Conservation (phyloP, 176 grass and related monocot genomes). For the Secale cereale region DNA sequence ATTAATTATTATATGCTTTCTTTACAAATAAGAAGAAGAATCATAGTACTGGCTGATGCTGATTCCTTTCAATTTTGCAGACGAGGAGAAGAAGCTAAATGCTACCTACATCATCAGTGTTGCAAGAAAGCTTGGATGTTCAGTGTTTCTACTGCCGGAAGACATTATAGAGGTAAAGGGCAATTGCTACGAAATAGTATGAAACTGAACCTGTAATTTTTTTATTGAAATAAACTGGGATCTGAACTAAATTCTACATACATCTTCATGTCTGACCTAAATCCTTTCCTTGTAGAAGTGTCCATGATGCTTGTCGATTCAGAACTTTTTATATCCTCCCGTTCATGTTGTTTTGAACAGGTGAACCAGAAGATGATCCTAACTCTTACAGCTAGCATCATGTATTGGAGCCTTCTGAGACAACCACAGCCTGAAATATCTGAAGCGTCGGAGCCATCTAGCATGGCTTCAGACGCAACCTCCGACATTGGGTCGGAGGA, state of each 20-base stretch:
- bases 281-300: not conserved
- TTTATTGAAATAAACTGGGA: not conserved
- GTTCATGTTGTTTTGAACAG: slow-evolving; percentile 43
- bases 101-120: slow-evolving; percentile 96
- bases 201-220: not conserved
- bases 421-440: slow-evolving; percentile 43
- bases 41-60: not conserved
- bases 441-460: slow-evolving; percentile 52
- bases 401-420: slow-evolving; percentile 88
- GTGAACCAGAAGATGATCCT: slow-evolving; percentile 99
- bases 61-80: slow-evolving; percentile 40
- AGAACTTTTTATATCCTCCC: not conserved
- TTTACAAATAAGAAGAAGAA: not conserved
- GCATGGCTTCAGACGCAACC: slow-evolving; percentile 55
- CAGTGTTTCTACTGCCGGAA: slow-evolving; percentile 93
- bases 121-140: slow-evolving; percentile 92
- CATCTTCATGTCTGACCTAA: not conserved
- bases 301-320: not conserved
- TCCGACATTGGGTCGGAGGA: slow-evolving; percentile 77
- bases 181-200: slow-evolving; percentile 14
- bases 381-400: slow-evolving; percentile 90
- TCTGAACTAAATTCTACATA: not conserved
- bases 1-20: not conserved
- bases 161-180: slow-evolving; percentile 92
- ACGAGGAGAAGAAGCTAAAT: slow-evolving; percentile 93